Evolutionary conservation across 2,329 filamentous ascomycete species (phyloP), one percentile per base, ranked within the genome.

Genomic region (Neocucurbitaria cava): DNA sequence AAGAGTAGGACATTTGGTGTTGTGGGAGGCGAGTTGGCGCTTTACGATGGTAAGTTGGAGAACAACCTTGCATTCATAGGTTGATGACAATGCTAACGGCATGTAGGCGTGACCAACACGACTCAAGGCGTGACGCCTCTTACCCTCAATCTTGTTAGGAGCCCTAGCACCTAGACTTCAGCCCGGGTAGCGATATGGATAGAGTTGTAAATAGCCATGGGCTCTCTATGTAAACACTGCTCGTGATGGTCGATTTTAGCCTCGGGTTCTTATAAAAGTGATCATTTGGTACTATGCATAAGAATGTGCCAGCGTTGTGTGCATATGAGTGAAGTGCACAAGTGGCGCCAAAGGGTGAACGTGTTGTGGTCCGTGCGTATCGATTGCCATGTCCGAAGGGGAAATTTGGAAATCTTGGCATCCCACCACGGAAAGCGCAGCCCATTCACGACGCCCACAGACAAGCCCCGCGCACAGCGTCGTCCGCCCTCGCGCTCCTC

Each of bases 371-470:
- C 31, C 10, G 52, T 41, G 23, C 35, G 21, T 61, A 63, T 68
- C 61, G 63, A 67, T 65, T 7, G 40, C 31, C 45, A 46, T 40
- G 39, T 43, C 33, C 44, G 17, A 39, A 39, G 24, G 7, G 38
- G 38, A 56, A 68, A 68, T 68, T 68, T 64, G 61, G 50, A 59
- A 62, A 66, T 66, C 66, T 70, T 70, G 66, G 68, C 68, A 69
- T 64, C 62, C 65, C 67, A 70, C 66, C 58, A 65, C 45, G 48
- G 43, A 54, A 55, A 62, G 50, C 52, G 48, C 54, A 54, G 55
- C 59, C 46, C 56, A 48, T 62, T 57, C 55, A 69, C 58, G 54
- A 67, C 66, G 55, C 61, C 54, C 56, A 68, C 67, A 44, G 56
- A 54, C 63, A 30, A 63, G 55, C 59, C 53, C 59, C 56, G 54